Conservation (phyloP, 768 basidiomycete species). For the Fomitopsis serialis region DNA sequence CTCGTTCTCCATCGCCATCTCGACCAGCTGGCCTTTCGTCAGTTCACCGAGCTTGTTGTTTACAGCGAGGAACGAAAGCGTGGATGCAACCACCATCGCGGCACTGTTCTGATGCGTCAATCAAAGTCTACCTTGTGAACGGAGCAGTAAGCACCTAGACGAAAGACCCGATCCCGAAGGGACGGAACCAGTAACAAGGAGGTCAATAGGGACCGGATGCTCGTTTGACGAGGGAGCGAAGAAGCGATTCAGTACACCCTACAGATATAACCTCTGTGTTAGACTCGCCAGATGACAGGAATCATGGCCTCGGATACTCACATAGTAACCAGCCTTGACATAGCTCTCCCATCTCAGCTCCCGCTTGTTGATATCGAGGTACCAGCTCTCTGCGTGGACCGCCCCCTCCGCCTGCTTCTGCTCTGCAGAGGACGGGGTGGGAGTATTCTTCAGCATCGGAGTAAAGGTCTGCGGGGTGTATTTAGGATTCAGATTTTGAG, state of each 20-base stretch:
- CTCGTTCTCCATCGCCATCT: slow-evolving; percentile 81
- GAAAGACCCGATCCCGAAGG: slow-evolving; percentile 86
- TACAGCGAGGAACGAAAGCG: slow-evolving; percentile 72
- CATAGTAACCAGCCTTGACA: slow-evolving; percentile 82
- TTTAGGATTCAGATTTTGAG: slow-evolving; percentile 55
- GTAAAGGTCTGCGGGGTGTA: slow-evolving; percentile 57
- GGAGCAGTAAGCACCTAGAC: slow-evolving; percentile 29
- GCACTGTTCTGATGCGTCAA: slow-evolving; percentile 41
- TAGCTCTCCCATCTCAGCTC: slow-evolving; percentile 83
- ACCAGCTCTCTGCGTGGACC: slow-evolving; percentile 50
- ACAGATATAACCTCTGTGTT: neutral
- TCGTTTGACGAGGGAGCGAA: slow-evolving; percentile 31
- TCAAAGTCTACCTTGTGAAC: neutral
- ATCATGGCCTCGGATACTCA: slow-evolving; percentile 30
- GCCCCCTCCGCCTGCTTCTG: slow-evolving; percentile 28
- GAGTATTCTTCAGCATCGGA: slow-evolving; percentile 34
- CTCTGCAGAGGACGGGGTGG: slow-evolving; percentile 18
- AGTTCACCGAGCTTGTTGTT: slow-evolving; percentile 56
- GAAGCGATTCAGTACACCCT: slow-evolving; percentile 67
- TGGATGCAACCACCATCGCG: slow-evolving; percentile 86
- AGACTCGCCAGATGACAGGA: neutral
- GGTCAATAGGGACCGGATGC: slow-evolving; percentile 56
- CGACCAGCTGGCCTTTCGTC: slow-evolving; percentile 68
- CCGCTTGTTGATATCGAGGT: slow-evolving; percentile 66
- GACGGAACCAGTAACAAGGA: slow-evolving; percentile 77